phyloP scores from a whole-genome alignment of 2,329 filamentous ascomycete genomes.

The Colletotrichum costaricense region DNA sequence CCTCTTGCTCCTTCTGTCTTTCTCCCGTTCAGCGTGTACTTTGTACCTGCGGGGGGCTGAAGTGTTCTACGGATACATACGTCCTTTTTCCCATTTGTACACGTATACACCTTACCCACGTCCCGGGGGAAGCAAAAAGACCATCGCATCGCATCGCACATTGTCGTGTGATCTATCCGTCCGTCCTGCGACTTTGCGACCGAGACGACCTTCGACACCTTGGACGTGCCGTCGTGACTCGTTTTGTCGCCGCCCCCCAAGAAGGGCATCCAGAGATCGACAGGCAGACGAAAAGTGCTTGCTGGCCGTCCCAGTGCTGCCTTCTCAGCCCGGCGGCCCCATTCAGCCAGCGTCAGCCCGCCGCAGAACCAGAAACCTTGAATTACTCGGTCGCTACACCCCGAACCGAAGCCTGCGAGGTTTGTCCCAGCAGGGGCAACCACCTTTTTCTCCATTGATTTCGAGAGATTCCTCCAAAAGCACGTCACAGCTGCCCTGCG shows the following conservation, averaged over 20 bases:
- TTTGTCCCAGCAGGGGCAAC: constrained; percentile 20
- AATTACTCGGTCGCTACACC: constrained; percentile 30
- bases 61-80: not conserved
- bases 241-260: not conserved
- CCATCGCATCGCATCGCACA: not conserved
- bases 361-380: not conserved
- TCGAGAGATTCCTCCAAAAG: constrained; percentile 31
- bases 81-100: not conserved
- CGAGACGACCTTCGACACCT: not conserved
- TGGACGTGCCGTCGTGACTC: constrained; percentile 15
- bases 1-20: not conserved
- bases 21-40: not conserved
- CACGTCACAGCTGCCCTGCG: constrained; percentile 29
- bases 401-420: constrained; percentile 25
- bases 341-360: not conserved
- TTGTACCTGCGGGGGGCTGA: not conserved
- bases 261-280: not conserved
- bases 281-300: not conserved
- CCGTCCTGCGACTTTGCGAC: not conserved
- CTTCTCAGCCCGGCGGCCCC: no score
- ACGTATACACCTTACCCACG: not conserved
- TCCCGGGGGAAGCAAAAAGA: not conserved
- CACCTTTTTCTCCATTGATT: constrained; percentile 5
- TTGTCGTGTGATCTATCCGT: not conserved
- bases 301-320: constrained; percentile 6